Evolutionary conservation across 148 eudicot species (phyloP).

Genomic region (Agrostemma githago): DNA sequence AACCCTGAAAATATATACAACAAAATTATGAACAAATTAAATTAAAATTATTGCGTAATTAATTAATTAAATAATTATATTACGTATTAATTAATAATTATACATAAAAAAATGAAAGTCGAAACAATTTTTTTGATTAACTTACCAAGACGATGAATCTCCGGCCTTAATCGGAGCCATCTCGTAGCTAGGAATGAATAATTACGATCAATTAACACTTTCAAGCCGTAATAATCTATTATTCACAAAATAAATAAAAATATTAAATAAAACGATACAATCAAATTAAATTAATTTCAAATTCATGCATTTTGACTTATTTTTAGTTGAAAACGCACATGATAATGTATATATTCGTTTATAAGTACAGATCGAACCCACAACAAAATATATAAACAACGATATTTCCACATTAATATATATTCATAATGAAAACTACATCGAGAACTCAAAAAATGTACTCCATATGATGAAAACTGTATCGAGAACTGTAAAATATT

Average conservation of each 20-base stretch:
- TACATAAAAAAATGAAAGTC: neutral
- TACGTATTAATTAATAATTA: neutral
- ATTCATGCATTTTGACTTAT: neutral
- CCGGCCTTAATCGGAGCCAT: conserved; percentile 19
- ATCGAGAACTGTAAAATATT: neutral
- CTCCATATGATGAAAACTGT: neutral
- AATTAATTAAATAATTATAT: too few species aligned
- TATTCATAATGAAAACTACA: too few species aligned
- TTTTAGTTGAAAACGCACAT: too few species aligned
- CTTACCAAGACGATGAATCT: conserved; percentile 26
- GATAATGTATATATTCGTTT: too few species aligned
- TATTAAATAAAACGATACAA: neutral
- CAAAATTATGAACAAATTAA: neutral
- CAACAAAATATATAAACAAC: too few species aligned
- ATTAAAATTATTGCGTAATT: too few species aligned
- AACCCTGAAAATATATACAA: conserved; percentile 30
- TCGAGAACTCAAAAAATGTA: too few species aligned
- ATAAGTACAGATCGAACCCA: too few species aligned
- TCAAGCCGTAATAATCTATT: neutral
- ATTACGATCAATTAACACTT: neutral
- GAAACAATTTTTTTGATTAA: neutral
- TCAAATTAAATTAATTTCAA: neutral
- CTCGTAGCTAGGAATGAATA: neutral
- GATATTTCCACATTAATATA: too few species aligned
- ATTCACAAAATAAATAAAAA: neutral